Conservation (phyloP, 2,329 filamentous ascomycete genomes). For the Dactylellina parvicollis region DNA sequence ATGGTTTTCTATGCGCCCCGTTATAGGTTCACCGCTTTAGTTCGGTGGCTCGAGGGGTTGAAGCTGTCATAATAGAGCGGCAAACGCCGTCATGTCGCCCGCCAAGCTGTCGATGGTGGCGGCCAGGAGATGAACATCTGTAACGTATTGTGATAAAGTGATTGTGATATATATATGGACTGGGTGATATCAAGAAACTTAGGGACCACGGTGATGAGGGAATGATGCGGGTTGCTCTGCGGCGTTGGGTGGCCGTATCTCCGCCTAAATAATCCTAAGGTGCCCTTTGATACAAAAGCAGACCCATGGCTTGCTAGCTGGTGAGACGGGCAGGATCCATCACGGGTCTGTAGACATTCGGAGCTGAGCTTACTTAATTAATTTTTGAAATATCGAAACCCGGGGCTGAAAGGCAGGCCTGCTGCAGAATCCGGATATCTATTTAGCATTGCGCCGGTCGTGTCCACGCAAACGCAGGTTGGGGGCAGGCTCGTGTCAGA, state of each 20-base stretch:
- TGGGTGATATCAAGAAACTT: not conserved
- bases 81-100: conserved; percentile 17
- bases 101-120: not conserved
- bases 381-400: not conserved
- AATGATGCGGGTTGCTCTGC: not conserved
- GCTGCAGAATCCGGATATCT: too few relatives aligned
- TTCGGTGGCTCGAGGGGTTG: conserved; percentile 16
- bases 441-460: too few relatives aligned
- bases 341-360: conserved; percentile 14
- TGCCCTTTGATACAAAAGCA: too few relatives aligned
- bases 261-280: too few relatives aligned
- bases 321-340: conserved; percentile 34
- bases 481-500: too few relatives aligned
- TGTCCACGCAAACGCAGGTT: too few relatives aligned
- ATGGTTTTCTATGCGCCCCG: conserved; percentile 27
- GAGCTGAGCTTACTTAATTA: not conserved
- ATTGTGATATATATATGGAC: conserved; percentile 2
- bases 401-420: too few relatives aligned
- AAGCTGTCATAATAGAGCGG: conserved; percentile 15
- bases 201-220: not conserved
- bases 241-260: not conserved
- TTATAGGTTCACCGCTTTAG: conserved; percentile 17
- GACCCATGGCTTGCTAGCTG: too few relatives aligned
- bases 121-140: not conserved
- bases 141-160: not conserved